A percentile compares a stretch with the other conserved stretches of the same genome.
Evolutionary conservation across 2,329 filamentous ascomycete species (phyloP).

Genomic region (Penicillium sp.): DNA sequence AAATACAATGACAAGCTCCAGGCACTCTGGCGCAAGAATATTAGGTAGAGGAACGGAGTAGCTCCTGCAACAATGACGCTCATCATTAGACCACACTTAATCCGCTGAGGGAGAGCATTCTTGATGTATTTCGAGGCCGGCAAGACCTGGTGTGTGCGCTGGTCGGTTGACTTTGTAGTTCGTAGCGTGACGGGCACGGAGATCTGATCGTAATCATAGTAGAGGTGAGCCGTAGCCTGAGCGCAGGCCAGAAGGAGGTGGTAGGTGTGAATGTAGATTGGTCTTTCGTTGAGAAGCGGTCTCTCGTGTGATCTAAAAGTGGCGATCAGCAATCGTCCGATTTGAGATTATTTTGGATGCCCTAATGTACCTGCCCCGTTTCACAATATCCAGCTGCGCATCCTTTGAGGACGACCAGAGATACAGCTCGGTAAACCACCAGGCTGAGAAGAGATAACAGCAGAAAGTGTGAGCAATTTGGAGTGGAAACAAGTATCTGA

Average conservation of each 20-base stretch:
- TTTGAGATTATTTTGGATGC: too few species aligned
- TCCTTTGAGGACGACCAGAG: constrained; percentile 68
- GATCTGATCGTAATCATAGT: constrained; percentile 72
- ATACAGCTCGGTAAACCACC: constrained; percentile 79
- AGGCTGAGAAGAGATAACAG: constrained; percentile 78
- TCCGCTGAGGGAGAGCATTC: constrained; percentile 33
- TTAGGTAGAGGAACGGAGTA: constrained; percentile 63
- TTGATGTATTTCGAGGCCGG: constrained; percentile 47
- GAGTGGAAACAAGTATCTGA: constrained; percentile 61
- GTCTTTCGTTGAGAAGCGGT: constrained; percentile 79
- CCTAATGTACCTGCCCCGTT: constrained; percentile 63
- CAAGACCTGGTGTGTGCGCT: constrained; percentile 42
- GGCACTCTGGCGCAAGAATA: constrained; percentile 63
- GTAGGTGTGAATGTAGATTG: constrained; percentile 76
- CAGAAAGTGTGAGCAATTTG: constrained; percentile 70
- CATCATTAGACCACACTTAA: constrained; percentile 40
- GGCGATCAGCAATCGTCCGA: constrained; percentile 18
- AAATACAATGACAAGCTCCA: constrained; percentile 74
- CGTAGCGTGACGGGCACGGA: constrained; percentile 52
- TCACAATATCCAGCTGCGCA: constrained; percentile 72
- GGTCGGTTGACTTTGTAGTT: constrained; percentile 36
- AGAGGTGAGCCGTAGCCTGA: constrained; percentile 73
- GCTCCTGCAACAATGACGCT: constrained; percentile 48
- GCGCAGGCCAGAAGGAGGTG: constrained; percentile 68
- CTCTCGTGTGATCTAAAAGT: constrained; percentile 61